Percentiles rank a stretch among this genome's conserved stretches.
These are phyloP conservation scores for Sclerotinia subarctica DNA, from an alignment of 2,329 filamentous ascomycete genomes.

Conservation along the genomic window DNA sequence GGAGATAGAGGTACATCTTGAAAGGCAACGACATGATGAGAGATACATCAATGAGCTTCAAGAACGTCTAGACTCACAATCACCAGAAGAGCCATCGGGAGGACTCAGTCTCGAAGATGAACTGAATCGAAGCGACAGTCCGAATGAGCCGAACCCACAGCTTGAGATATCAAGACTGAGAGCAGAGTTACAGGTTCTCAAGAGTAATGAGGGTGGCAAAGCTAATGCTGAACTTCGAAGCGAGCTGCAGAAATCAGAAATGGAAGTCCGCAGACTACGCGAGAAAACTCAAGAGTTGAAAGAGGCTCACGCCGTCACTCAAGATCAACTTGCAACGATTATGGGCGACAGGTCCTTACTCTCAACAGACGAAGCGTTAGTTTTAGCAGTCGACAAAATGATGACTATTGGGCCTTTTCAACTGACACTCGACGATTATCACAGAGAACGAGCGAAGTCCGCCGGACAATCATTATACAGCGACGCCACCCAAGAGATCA, in stretches of 20 bases:
- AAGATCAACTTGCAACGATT: constrained; percentile 56
- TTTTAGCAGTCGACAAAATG: constrained; percentile 40
- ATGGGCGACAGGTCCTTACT: constrained; percentile 42
- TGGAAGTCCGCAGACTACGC: constrained; percentile 51
- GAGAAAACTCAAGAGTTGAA: constrained; percentile 54
- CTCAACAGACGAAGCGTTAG: constrained; percentile 55
- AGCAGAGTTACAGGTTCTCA: constrained; percentile 59
- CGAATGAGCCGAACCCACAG: constrained; percentile 45
- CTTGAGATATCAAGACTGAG: constrained; percentile 56
- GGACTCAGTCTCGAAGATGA: constrained; percentile 57
- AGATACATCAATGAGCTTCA: constrained; percentile 37
- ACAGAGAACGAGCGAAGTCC: constrained; percentile 53
- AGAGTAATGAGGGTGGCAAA: constrained; percentile 52
- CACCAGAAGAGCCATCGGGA: constrained; percentile 27
- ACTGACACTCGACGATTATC: constrained; percentile 47
- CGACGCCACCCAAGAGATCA: constrained; percentile 48
- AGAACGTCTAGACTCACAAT: constrained; percentile 12
- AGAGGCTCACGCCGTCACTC: constrained; percentile 55
- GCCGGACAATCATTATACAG: constrained; percentile 50
- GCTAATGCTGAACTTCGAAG: constrained; percentile 53
- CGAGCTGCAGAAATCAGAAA: constrained; percentile 54
- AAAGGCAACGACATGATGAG: constrained; percentile 45
- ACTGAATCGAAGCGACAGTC: constrained; percentile 43
- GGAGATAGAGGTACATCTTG: constrained; percentile 38
- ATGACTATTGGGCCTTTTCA: constrained; percentile 37